These are phyloP conservation scores for Oxyria digyna DNA, from an alignment of 148 eudicot genomes.

Conservation along the genomic window DNA sequence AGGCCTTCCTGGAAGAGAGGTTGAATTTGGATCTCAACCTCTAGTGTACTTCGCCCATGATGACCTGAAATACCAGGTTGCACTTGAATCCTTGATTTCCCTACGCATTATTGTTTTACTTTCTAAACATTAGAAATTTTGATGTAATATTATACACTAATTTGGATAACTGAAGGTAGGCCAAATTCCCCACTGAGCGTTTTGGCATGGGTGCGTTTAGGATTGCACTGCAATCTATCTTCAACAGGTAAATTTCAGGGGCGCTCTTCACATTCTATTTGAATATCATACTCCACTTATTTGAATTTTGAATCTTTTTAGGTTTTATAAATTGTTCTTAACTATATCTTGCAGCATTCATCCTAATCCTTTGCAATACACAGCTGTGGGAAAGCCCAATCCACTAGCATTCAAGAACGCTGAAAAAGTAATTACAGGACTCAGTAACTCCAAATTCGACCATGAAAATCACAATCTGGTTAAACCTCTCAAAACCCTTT, in stretches of 20 bases:
- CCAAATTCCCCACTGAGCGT: constrained; percentile 70
- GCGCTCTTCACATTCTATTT: background rate
- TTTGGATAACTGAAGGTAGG: constrained; percentile 41
- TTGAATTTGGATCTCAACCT: constrained; percentile 44
- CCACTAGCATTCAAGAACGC: constrained; percentile 73
- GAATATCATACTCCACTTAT: background rate
- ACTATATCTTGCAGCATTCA: constrained; percentile 45
- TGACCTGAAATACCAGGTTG: constrained; percentile 86
- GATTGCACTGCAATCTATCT: constrained; percentile 72
- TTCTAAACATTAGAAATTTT: background rate
- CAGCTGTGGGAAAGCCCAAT: constrained; percentile 80
- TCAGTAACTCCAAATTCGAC: constrained; percentile 10
- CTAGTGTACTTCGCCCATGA: constrained; percentile 74
- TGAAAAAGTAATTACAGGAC: constrained; percentile 38
- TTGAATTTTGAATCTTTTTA: background rate
- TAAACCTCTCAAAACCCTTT: constrained; percentile 48
- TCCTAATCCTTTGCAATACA: constrained; percentile 59
- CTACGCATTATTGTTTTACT: background rate
- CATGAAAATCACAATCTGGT: constrained; percentile 15
- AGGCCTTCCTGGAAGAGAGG: constrained; percentile 78
- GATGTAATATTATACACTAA: constrained; percentile 19
- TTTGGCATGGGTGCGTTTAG: constrained; percentile 95
- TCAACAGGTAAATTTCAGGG: constrained; percentile 49
- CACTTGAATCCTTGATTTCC: background rate
- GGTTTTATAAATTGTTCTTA: background rate